Evolutionary conservation across 2,329 filamentous ascomycete genomes (phyloP).

Genomic region (Phaeosphaeriaceae sp.): DNA sequence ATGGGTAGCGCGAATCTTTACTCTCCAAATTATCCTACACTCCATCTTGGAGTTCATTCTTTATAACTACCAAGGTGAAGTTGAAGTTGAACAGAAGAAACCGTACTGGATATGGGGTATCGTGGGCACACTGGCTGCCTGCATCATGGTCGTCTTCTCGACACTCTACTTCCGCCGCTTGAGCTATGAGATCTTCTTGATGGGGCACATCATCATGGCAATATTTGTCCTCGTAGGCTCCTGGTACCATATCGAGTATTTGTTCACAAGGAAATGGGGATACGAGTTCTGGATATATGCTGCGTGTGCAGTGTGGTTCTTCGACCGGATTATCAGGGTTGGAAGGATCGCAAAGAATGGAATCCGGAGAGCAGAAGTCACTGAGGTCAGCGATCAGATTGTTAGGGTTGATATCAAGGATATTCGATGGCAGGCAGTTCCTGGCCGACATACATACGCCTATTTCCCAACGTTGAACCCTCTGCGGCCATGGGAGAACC

Average conservation of each 20-base stretch:
- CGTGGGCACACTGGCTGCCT: constrained; percentile 41
- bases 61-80: constrained; percentile 24
- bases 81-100: constrained; percentile 21
- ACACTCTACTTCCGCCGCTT: constrained; percentile 33
- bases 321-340: constrained; percentile 54
- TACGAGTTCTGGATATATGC: constrained; percentile 58
- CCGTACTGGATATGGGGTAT: constrained; percentile 50
- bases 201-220: constrained; percentile 40
- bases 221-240: constrained; percentile 40
- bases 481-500: constrained; percentile 57
- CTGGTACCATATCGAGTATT: constrained; percentile 49
- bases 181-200: constrained; percentile 47
- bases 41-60: constrained; percentile 19
- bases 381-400: constrained; percentile 26
- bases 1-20: constrained; percentile 29
- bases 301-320: constrained; percentile 53
- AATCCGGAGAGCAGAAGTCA: constrained; percentile 47
- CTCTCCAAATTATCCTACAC: constrained; percentile 31
- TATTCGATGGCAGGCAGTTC: constrained; percentile 43
- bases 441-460: constrained; percentile 50
- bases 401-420: constrained; percentile 53
- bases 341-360: constrained; percentile 50
- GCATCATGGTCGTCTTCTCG: constrained; percentile 34
- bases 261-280: constrained; percentile 29
- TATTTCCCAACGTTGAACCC: constrained; percentile 57